Evolutionary conservation across 352 stramenopile genomes (phyloP).

Genomic region (Phytophthora pisi): DNA sequence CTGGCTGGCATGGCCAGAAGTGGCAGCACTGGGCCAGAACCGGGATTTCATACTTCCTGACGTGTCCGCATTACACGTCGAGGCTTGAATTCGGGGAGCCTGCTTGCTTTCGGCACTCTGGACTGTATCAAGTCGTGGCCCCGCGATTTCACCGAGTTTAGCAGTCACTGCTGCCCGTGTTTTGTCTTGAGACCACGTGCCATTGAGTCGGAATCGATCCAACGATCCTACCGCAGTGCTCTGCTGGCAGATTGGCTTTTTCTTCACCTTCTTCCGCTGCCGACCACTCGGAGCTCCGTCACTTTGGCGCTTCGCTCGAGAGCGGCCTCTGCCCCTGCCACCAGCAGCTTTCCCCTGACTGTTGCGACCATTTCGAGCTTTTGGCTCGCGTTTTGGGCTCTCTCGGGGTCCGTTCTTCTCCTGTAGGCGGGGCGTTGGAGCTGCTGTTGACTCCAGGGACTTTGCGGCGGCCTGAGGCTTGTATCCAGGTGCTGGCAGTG

Average conservation of each 20-base stretch:
- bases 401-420: not conserved
- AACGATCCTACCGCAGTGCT: constrained; percentile 1
- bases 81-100: not conserved
- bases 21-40: not conserved
- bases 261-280: constrained; percentile 19
- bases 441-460: not conserved
- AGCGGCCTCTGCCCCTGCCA: not conserved
- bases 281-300: constrained; percentile 6
- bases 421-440: not conserved
- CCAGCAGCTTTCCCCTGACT: not conserved
- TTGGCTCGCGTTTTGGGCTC: not conserved
- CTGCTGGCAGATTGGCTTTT: constrained; percentile 7
- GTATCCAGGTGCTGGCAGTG: not conserved
- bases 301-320: constrained; percentile 16
- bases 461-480: not conserved
- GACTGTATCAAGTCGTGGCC: not conserved
- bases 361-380: not conserved
- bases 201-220: constrained; percentile 27
- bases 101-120: not conserved
- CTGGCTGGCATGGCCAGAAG: not conserved
- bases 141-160: not conserved
- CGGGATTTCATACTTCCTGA: not conserved
- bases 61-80: not conserved
- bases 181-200: constrained; percentile 8
- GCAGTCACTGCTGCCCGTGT: not conserved